phyloP scores from a whole-genome alignment of 768 basidiomycete species.

The Collybia sordida region DNA sequence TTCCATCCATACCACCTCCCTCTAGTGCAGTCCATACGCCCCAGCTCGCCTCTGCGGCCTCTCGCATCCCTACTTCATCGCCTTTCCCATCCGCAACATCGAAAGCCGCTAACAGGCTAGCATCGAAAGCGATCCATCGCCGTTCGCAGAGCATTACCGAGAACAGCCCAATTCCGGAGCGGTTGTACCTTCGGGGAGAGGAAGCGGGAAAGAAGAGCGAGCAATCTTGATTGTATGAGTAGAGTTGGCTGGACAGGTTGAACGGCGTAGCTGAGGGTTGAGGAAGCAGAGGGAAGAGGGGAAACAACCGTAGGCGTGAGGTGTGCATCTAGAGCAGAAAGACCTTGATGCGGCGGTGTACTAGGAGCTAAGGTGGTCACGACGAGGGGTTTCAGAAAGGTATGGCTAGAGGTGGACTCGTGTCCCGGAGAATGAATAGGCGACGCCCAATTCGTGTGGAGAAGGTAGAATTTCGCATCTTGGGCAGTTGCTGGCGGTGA shows the following conservation, averaged over 20 bases:
- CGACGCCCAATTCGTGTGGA: slow-evolving; percentile 40
- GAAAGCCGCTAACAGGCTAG: slow-evolving; percentile 81
- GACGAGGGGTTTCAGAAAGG: slow-evolving; percentile 55
- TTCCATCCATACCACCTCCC: slow-evolving; percentile 9
- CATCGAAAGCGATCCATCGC: slow-evolving; percentile 90
- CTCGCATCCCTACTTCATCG: slow-evolving; percentile 77
- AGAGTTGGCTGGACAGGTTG: slow-evolving; percentile 34
- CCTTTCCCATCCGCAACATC: slow-evolving; percentile 77
- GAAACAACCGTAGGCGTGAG: slow-evolving; percentile 21
- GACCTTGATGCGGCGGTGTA: slow-evolving; percentile 62
- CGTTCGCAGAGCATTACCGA: slow-evolving; percentile 65
- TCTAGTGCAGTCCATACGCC: slow-evolving; percentile 57
- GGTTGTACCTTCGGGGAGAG: slow-evolving; percentile 74
- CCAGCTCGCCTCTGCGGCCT: slow-evolving; percentile 85
- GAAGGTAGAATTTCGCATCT: slow-evolving; percentile 12
- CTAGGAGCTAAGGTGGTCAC: slow-evolving; percentile 47
- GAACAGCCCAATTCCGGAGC: slow-evolving; percentile 60
- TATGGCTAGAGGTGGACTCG: slow-evolving; percentile 24
- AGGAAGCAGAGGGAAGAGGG: background rate
- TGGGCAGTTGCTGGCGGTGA: slow-evolving; percentile 17
- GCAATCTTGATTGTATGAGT: slow-evolving; percentile 58
- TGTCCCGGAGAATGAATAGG: slow-evolving; percentile 26
- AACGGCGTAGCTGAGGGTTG: slow-evolving; percentile 3
- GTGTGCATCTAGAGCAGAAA: slow-evolving; percentile 52
- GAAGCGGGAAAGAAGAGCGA: slow-evolving; percentile 74